Evolutionary conservation across 2,329 filamentous ascomycete genomes (phyloP), one percentile per base, ranked within the genome.

Genomic region (Fusarium decemcellulare): DNA sequence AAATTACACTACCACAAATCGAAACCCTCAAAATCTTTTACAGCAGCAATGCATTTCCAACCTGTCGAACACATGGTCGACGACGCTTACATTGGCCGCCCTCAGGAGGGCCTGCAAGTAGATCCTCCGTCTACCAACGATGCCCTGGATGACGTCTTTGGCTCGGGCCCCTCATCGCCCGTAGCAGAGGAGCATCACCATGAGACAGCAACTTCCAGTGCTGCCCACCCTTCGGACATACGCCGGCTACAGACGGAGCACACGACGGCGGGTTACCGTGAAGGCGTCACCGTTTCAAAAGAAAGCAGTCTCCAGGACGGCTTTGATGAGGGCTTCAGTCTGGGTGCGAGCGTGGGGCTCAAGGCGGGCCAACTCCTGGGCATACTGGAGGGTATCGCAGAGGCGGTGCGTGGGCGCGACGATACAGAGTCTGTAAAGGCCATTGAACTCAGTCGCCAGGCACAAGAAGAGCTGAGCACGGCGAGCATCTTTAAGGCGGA

Each of bases 281-380:
- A 98, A 74, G 96, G 95, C 46, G 88, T 98, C 56, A 87, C 91
- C 0, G 84, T 83, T 4, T 92, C 92, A 34, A 98, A 98, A 78
- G 88, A 88, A 29, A 82, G 86, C 50, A 92, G 90, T 74, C 89
- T 98, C 29, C 96, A 99, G 80, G 85, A 86, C 14, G 95, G 95
- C 0, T 98, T 99, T 76, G 96, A 99, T 77, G 93, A 95, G 69
- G 95, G 95, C 0, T 98, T 94, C 78, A 86, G 90, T 14, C 85
- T 98, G 1, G 96, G 96, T 12, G 95, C 94, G 1, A 90, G 91
- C 54, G 82, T 98, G 32, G 96, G 95, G 0, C 79, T 92, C 68
- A 86, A 86, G 30, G 91, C 90, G 0, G 96, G 96, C 0, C 90
- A 89, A 70, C 81, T 97, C 12, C 79, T 97, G 5, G 96, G 96